Evolutionary conservation across 208 protist species (phyloP), one percentile per base, ranked within the genome.

Genomic region (Acanthamoeba lenticulata): DNA sequence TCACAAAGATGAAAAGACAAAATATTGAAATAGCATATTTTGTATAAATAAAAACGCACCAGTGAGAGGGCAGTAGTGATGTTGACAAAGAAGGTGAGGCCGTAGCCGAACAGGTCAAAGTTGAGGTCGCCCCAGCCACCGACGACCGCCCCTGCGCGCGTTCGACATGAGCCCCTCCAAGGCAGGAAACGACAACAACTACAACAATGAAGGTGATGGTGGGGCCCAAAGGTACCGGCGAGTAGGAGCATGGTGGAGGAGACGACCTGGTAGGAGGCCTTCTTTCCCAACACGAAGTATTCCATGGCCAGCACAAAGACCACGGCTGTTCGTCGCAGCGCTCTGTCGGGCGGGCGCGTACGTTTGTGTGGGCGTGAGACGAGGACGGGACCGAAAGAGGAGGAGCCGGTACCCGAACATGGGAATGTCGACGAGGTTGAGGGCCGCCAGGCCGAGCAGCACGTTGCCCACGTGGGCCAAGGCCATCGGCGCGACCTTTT

Each of bases 81-180:
- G 9, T 85, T 85, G 9, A 85, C 74, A n/a, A 13, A 34, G 38
- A n/a, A 40, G 1, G 74, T 85, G 40, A 85, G 74, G 2, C 19
- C 74, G 42, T 85, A 85, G 74, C 74, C 74, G 40, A 85, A 85
- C 1, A 42, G 74, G 29, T 85, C 74, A 42, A 85, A 85, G 15
- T 85, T 11, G 19, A 85, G 74, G 29, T 85, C 74, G 21, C 42
- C 42, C 74, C 74, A 85, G 27, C 74, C 74, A 85, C 40, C 74
- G 36, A 85, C 74, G 24, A 85, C 11, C 36, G 74, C 74, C 17
- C 74, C 74, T 85, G 36, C n/a, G 29, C 65, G 34, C 19, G 1
- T 13, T 17, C 38, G 6, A 83, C 4, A 34, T 85, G 17, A 85
- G 74, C 7, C 1, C 17, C 40, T 34, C 36, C 1, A 1, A 7